Conservation (phyloP, 257 asterid species). For the Catharanthus roseus region DNA sequence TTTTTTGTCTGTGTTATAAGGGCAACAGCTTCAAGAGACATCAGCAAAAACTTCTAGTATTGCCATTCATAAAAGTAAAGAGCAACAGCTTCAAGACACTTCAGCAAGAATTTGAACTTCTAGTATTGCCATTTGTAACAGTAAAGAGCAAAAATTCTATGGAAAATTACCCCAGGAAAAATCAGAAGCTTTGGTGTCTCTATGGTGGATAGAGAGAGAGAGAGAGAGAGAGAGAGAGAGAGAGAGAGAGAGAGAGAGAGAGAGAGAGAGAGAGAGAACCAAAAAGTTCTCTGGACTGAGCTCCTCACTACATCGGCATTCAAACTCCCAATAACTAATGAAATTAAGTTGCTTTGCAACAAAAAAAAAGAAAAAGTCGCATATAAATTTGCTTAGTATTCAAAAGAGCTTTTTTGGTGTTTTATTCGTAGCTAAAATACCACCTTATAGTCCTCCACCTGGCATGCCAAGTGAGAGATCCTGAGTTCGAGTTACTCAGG, state of each 20-base stretch:
- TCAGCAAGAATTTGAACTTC: not conserved
- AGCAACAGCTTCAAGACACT: not conserved
- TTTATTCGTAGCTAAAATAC: not conserved
- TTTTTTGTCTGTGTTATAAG: not conserved
- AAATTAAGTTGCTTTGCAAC: not conserved
- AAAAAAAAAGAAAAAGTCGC: no score
- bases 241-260: not conserved
- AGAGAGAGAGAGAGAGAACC: not conserved
- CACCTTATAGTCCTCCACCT: no score
- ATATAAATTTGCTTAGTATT: not conserved
- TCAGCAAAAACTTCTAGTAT: not conserved
- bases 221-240: not conserved
- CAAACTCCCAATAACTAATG: not conserved
- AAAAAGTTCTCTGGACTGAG: not conserved
- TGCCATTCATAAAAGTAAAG: not conserved
- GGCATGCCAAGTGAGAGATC: no score
- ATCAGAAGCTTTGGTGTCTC: not conserved
- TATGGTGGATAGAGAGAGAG: not conserved
- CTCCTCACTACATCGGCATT: not conserved
- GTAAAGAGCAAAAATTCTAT: no score
- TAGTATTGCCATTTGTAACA: not conserved
- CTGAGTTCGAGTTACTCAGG: no score
- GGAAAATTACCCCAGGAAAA: no score
- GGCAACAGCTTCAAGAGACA: not conserved
- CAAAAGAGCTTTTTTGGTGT: not conserved